Base-by-base conservation (phyloP, 108 stramenopile species). In the Skeletonema menzelii region DNA sequence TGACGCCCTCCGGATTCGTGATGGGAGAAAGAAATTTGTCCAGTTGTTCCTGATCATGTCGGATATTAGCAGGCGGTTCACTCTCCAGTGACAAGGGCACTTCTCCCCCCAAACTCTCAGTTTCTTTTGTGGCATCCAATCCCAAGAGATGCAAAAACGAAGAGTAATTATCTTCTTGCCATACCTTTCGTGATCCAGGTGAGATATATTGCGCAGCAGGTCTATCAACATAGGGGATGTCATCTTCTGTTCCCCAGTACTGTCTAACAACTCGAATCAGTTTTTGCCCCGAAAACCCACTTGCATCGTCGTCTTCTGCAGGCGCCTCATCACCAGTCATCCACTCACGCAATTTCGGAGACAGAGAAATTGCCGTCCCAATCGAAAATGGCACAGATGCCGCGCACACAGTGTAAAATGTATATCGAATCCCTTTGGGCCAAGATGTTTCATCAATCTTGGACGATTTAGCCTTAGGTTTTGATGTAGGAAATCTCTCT, bases 191-290 rank as follows among this genome's bases (percentile, higher is more conserved):
- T 53, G 44, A 32, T 4, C 77, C 77, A 26, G 77, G 77, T 15
- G 44, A 1, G 0, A 56, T 47, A 57, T 67, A 58, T 35, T 34
- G 24, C 22, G 40, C 26, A 12, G 27, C 27, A 42, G 66, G 53
- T 37, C 35, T 70, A 57, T 79, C 78, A 8, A 58, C 27, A 20
- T 56, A 61, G 19, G 78, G 71, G 17, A 72, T 30, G 27, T 72
- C 71, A 42, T 79, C 78, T 7, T 66, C 65, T 7, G 17, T 27
- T n/a, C 78, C 78, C 78, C 78, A 79, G 55, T 68, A 63, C 10
- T 56, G 8, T 46, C 78, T 53, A 2, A 79, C 71, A 35, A 67
- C 63, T 38, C 49, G 46, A 30, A 79, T 56, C 4, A 72, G 2
- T 22, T 53, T 49, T 14, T 6, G 30, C 1, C 27, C 40, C 0